Evolutionary conservation across 2,329 filamentous ascomycete species (phyloP).

Genomic region (Dactylellina parvicollis): DNA sequence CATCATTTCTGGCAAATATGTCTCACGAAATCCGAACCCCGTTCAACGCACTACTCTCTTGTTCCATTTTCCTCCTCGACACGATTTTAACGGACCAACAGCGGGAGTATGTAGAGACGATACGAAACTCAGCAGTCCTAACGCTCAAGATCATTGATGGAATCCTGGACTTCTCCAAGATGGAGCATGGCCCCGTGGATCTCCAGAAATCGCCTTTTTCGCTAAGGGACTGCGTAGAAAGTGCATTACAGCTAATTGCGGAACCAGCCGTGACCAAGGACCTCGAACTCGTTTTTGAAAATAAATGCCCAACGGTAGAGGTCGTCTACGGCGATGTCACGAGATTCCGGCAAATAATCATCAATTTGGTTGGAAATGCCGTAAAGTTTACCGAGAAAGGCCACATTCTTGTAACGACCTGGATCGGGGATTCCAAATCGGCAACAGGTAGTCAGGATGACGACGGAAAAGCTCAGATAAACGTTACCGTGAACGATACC

Average conservation of each 20-base stretch:
- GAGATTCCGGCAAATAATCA: slow-evolving; percentile 71
- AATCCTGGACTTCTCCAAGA: slow-evolving; percentile 74
- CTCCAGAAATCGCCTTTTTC: slow-evolving; percentile 68
- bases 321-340: slow-evolving; percentile 69
- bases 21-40: slow-evolving; percentile 73
- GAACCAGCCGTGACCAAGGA: slow-evolving; percentile 59
- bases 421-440: slow-evolving; percentile 60
- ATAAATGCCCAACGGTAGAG: slow-evolving; percentile 64
- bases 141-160: slow-evolving; percentile 72
- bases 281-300: slow-evolving; percentile 63
- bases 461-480: slow-evolving; percentile 63
- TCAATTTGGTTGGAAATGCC: slow-evolving; percentile 71
- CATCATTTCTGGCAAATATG: slow-evolving; percentile 72
- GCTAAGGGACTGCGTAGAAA: slow-evolving; percentile 66
- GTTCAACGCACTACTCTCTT: slow-evolving; percentile 72
- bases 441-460: slow-evolving; percentile 60
- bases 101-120: slow-evolving; percentile 68
- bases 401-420: slow-evolving; percentile 63
- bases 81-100: slow-evolving; percentile 67
- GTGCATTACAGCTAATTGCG: slow-evolving; percentile 64
- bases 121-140: slow-evolving; percentile 70
- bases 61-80: slow-evolving; percentile 69
- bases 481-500: slow-evolving; percentile 67
- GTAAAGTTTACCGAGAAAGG: slow-evolving; percentile 71
- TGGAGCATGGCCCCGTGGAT: slow-evolving; percentile 70